These are phyloP conservation scores for Monosporascus cannonballus DNA, from an alignment of 2,329 filamentous ascomycete species.

Conservation along the genomic window DNA sequence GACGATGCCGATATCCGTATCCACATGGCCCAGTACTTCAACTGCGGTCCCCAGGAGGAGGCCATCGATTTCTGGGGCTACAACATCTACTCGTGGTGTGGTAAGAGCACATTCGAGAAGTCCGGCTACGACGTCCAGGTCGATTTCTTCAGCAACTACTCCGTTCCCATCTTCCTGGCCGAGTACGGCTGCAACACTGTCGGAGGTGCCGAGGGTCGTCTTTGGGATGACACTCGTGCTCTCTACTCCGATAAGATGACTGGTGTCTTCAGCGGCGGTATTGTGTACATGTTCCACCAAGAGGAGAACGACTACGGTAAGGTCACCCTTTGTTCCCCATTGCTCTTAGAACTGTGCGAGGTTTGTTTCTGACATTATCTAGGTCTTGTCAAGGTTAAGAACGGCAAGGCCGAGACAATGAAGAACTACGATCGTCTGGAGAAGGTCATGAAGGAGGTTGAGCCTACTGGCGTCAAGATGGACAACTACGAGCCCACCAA, in stretches of 20 bases:
- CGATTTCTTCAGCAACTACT: slow-evolving; percentile 65
- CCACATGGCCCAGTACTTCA: slow-evolving; percentile 68
- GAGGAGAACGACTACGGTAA: slow-evolving; percentile 64
- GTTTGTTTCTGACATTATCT: not conserved
- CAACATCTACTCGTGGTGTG: slow-evolving; percentile 88
- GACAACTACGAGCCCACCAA: slow-evolving; percentile 58
- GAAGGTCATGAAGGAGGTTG: slow-evolving; percentile 54
- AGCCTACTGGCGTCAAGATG: slow-evolving; percentile 53
- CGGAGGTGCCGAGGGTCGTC: slow-evolving; percentile 46
- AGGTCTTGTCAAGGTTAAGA: slow-evolving; percentile 48
- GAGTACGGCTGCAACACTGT: slow-evolving; percentile 72
- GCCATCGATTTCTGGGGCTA: slow-evolving; percentile 80
- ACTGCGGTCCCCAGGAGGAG: slow-evolving; percentile 55
- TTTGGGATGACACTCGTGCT: slow-evolving; percentile 63
- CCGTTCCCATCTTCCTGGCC: slow-evolving; percentile 74
- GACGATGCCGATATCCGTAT: slow-evolving; percentile 68
- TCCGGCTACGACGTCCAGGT: slow-evolving; percentile 68
- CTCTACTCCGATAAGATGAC: slow-evolving; percentile 67
- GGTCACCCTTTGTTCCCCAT: not conserved
- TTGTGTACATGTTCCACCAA: slow-evolving; percentile 82
- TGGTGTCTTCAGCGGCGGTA: slow-evolving; percentile 69
- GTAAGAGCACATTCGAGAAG: slow-evolving; percentile 54
- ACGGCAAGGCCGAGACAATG: slow-evolving; percentile 47
- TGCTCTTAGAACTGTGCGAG: too few species aligned
- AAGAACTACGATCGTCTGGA: slow-evolving; percentile 60